phyloP scores from a whole-genome alignment of 257 asterid species.

The Nicotiana tomentosiformis region DNA sequence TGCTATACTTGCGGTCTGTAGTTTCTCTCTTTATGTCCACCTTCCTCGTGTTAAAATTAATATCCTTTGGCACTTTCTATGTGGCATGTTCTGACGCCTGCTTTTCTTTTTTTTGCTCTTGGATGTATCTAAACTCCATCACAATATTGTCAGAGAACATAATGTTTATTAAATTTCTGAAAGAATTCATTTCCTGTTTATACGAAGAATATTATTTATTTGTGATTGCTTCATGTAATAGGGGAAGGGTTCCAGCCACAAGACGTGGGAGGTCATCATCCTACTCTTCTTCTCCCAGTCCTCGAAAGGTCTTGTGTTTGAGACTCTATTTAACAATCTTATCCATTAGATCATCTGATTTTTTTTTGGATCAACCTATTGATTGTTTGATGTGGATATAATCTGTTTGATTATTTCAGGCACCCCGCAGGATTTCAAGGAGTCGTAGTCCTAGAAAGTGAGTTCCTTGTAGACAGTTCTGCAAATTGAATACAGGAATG shows the following conservation, averaged over 20 bases:
- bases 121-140: background rate
- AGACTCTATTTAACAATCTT: background rate
- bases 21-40: background rate
- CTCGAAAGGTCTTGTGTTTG: constrained; percentile 29
- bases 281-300: constrained; percentile 40
- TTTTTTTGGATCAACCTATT: background rate
- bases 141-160: background rate
- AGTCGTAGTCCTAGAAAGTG: constrained; percentile 53
- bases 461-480: background rate
- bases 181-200: background rate
- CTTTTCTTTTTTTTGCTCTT: background rate
- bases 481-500: background rate
- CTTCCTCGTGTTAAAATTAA: background rate
- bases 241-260: constrained; percentile 32
- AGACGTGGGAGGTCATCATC: constrained; percentile 46
- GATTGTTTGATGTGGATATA: background rate
- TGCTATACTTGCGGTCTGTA: background rate
- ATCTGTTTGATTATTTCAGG: constrained; percentile 19
- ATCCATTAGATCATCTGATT: background rate
- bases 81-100: background rate
- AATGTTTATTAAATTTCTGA: background rate
- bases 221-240: constrained; percentile 12
- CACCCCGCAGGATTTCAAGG: constrained; percentile 31
- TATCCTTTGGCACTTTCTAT: too few species aligned
- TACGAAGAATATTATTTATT: background rate